phyloP scores from a whole-genome alignment of 2,329 filamentous ascomycete species.

The Botrytis squamosa region DNA sequence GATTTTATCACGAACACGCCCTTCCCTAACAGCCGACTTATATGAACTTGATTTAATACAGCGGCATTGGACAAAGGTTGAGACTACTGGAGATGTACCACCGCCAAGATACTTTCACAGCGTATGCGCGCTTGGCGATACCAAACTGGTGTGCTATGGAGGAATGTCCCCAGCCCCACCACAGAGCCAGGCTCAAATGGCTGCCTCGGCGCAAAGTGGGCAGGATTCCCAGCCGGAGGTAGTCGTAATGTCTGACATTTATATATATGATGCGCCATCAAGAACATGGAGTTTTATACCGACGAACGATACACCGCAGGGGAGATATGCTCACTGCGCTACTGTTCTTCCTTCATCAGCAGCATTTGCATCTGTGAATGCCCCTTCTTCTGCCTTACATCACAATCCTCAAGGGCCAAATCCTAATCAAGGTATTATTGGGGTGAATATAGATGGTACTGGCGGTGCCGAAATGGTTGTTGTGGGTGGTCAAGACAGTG shows the following conservation, averaged over 20 bases:
- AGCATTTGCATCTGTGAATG: slow-evolving; percentile 78
- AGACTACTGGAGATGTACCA: slow-evolving; percentile 80
- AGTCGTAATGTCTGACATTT: slow-evolving; percentile 95
- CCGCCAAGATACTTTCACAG: slow-evolving; percentile 96
- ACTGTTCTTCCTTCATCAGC: slow-evolving; percentile 87
- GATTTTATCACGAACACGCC: slow-evolving; percentile 78
- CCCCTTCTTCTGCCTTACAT: slow-evolving; percentile 81
- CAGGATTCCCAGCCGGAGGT: slow-evolving; percentile 77
- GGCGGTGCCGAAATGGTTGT: slow-evolving; percentile 97
- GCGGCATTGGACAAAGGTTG: slow-evolving; percentile 89
- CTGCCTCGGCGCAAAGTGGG: slow-evolving; percentile 44
- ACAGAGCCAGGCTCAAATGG: slow-evolving; percentile 45
- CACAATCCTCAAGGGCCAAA: slow-evolving; percentile 83
- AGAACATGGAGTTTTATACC: slow-evolving; percentile 83
- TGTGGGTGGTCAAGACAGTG: slow-evolving; percentile 91
- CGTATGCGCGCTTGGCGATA: slow-evolving; percentile 88
- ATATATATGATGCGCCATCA: slow-evolving; percentile 85
- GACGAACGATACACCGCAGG: slow-evolving; percentile 80
- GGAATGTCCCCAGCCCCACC: slow-evolving; percentile 82
- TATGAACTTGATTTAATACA: slow-evolving; percentile 91
- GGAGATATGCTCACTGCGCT: slow-evolving; percentile 94
- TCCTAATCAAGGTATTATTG: slow-evolving; percentile 83
- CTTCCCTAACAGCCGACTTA: slow-evolving; percentile 81
- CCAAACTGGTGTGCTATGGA: slow-evolving; percentile 95
- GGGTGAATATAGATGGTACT: slow-evolving; percentile 82